Evolutionary conservation across 495 filamentous ascomycete species (phyloP).

Genomic region (Cercophora samala): DNA sequence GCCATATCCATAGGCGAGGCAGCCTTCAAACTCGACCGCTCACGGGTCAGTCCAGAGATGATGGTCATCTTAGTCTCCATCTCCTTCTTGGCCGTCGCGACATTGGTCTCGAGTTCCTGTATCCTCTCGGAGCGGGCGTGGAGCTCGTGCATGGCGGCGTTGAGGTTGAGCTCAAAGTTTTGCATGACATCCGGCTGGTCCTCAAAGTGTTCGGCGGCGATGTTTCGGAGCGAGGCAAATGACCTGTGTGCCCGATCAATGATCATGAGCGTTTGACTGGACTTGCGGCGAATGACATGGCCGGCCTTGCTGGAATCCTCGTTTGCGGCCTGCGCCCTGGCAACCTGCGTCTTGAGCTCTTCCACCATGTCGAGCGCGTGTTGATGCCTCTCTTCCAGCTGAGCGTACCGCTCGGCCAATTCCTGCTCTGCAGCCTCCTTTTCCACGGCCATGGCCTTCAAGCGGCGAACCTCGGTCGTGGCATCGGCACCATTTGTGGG

Average conservation of each 20-base stretch:
- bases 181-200: constrained; percentile 78
- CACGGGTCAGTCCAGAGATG: constrained; percentile 88
- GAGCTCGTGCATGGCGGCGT: constrained; percentile 89
- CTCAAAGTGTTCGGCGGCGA: constrained; percentile 83
- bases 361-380: constrained; percentile 81
- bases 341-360: constrained; percentile 79
- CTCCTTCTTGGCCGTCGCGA: constrained; percentile 80
- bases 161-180: constrained; percentile 88
- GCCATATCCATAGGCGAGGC: constrained; percentile 86
- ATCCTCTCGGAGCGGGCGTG: constrained; percentile 83
- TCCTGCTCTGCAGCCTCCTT: constrained; percentile 70
- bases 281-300: constrained; percentile 85
- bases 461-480: constrained; percentile 63
- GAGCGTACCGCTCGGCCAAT: constrained; percentile 71
- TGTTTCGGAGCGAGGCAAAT: constrained; percentile 82
- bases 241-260: constrained; percentile 90
- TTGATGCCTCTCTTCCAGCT: constrained; percentile 76
- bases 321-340: constrained; percentile 62
- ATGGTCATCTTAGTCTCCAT: constrained; percentile 95
- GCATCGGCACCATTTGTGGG: constrained; percentile 37
- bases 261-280: constrained; percentile 84
- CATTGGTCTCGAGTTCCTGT: constrained; percentile 81
- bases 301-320: constrained; percentile 58
- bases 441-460: constrained; percentile 67
- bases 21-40: constrained; percentile 79